phyloP scores from a whole-genome alignment of 768 basidiomycete genomes.

The Lactarius akahatsu region DNA sequence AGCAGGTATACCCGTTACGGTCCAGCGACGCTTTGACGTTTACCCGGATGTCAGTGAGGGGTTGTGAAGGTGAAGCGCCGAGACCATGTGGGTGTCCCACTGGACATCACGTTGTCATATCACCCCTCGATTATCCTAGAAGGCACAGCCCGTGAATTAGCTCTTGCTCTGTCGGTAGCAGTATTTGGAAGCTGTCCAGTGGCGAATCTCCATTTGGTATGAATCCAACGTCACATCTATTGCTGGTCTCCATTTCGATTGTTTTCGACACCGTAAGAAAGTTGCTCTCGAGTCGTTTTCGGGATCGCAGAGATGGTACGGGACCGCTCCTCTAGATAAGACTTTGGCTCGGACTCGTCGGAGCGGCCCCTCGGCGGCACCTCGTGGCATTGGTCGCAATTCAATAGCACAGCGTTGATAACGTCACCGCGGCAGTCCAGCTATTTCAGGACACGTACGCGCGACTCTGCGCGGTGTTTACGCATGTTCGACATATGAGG shows the following conservation, averaged over 20 bases:
- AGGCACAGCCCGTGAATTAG: neutral
- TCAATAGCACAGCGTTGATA: neutral
- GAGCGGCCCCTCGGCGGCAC: neutral
- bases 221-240: neutral
- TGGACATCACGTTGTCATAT: constrained; percentile 1
- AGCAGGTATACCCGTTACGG: constrained; percentile 86
- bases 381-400: neutral
- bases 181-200: neutral
- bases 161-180: neutral
- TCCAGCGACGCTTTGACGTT: constrained; percentile 89
- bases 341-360: neutral
- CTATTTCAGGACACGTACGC: neutral
- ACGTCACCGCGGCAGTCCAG: neutral
- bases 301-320: neutral
- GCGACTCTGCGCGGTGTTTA: constrained; percentile 4
- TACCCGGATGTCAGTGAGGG: constrained; percentile 68
- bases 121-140: neutral
- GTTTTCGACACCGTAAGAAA: neutral
- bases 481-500: neutral
- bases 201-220: neutral
- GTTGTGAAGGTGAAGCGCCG: constrained; percentile 18
- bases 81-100: neutral
- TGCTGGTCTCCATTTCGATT: neutral
- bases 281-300: neutral
- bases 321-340: neutral